Base-by-base conservation (phyloP, 148 eudicot genomes). In the Bassia scoparia region DNA sequence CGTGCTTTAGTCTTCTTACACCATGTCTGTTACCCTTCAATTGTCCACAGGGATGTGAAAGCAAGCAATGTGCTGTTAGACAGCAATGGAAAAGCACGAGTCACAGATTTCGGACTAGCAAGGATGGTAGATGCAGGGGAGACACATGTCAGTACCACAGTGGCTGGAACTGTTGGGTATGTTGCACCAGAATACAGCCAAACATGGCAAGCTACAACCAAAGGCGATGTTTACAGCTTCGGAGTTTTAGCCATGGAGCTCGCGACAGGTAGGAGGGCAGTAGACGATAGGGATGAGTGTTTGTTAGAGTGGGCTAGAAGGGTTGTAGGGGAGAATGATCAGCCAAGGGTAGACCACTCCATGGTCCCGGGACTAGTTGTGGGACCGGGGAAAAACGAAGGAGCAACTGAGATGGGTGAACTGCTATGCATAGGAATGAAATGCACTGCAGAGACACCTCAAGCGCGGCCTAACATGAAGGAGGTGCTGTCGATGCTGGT, bases 111-210 rank as follows among this genome's bases (percentile, higher is more conserved):
- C 23, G 98, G 98, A 6, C 87, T 95, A 9, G 90, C 98, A 0
- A 77, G 98, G 71, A 79, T 91, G 34, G 84, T 95, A 53, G 89
- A 91, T 71, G 86, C 78, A 0, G 97, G 91, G 6, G 85, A 79
- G 20, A 95, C 88, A 62, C 98, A 95, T 55, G 97, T 95, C 29
- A 87, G 86, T 73, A 95, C 98, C 4, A 88, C 86, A 82, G 93
- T 95, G 67, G 98, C 98, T 3, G 98, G 98, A 21, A 95, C 98
- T 0, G 84, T 94, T 4, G 98, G 98, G 9, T 95, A 95, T 52
- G 94, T 95, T 15, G 98, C 98, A 9, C 98, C 98, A 0, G 98
- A 95, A 62, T 95, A 95, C 53, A 80, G 98, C 17, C 98, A 95
- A 72, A 89, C 96, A 23, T 89, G 96, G 97, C 89, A 91, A 54